Conservation (phyloP, 768 basidiomycete species). For the Leucocoprinus birnbaumii region DNA sequence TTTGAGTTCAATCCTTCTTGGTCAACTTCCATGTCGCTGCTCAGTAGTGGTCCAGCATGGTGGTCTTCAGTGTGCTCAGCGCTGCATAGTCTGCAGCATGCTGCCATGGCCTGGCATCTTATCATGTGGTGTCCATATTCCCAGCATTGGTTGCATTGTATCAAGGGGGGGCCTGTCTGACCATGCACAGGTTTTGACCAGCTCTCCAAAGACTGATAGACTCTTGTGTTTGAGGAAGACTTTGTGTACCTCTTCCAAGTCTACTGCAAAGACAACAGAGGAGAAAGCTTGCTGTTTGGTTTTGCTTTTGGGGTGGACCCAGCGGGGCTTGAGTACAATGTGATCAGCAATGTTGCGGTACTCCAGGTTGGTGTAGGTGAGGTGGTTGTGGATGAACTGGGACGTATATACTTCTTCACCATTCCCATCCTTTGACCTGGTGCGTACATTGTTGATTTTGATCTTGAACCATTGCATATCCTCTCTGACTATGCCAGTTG, state of each 20-base stretch:
- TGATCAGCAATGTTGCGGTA: not conserved
- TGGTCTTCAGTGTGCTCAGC: not conserved
- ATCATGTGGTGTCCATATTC: not conserved
- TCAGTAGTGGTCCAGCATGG: not conserved
- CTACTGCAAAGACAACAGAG: not conserved
- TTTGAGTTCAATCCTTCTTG: no score
- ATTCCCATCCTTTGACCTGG: not conserved
- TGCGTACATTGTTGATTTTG: constrained; percentile 15
- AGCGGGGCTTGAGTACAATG: not conserved
- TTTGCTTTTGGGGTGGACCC: not conserved
- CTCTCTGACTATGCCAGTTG: constrained; percentile 10
- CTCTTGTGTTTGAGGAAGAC: not conserved
- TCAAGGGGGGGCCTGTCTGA: not conserved
- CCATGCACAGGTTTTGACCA: not conserved
- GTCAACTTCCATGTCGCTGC: no score
- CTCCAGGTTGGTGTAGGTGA: not conserved
- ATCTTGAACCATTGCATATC: constrained; percentile 21
- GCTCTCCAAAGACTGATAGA: not conserved
- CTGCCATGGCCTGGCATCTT: not conserved
- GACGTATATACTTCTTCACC: not conserved
- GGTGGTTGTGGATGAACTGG: not conserved
- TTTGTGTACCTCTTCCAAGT: not conserved
- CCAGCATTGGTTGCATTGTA: not conserved
- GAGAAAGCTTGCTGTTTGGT: not conserved
- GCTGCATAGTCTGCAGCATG: not conserved